These are phyloP conservation scores for Citrus cavaleriei DNA, from an alignment of 345 rosid species.

Conservation along the genomic window DNA sequence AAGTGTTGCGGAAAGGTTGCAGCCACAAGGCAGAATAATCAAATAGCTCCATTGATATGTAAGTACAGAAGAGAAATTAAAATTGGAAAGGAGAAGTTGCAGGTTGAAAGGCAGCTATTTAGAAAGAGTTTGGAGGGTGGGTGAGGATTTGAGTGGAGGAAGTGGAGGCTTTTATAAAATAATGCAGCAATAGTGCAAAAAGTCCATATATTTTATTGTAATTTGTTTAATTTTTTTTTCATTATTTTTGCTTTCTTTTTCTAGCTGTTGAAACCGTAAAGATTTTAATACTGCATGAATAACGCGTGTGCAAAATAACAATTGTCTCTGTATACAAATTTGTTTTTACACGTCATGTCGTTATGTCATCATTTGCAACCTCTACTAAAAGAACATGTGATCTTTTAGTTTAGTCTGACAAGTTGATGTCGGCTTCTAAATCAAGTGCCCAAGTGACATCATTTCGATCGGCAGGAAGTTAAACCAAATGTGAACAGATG, in stretches of 20 bases:
- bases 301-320: constrained; percentile 15
- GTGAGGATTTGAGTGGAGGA: not conserved
- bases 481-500: too few relatives aligned
- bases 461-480: too few relatives aligned
- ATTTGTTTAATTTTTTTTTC: too few relatives aligned
- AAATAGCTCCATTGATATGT: constrained; percentile 17
- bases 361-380: not conserved
- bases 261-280: not conserved
- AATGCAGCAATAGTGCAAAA: not conserved
- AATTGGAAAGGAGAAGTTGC: not conserved
- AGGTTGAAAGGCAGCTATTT: not conserved
- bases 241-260: not conserved
- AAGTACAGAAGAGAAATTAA: not conserved
- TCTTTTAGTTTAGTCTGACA: not conserved
- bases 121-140: not conserved
- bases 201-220: not conserved
- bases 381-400: not conserved
- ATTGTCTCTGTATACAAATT: too few relatives aligned
- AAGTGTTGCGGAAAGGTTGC: constrained; percentile 3
- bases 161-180: not conserved
- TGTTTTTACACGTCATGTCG: not conserved
- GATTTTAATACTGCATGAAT: not conserved
- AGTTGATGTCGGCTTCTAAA: not conserved
- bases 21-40: constrained; percentile 13
- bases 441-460: not conserved